Evolutionary conservation across 179 eudicot genomes (phyloP).

Genomic region (Carnegiea gigantea): DNA sequence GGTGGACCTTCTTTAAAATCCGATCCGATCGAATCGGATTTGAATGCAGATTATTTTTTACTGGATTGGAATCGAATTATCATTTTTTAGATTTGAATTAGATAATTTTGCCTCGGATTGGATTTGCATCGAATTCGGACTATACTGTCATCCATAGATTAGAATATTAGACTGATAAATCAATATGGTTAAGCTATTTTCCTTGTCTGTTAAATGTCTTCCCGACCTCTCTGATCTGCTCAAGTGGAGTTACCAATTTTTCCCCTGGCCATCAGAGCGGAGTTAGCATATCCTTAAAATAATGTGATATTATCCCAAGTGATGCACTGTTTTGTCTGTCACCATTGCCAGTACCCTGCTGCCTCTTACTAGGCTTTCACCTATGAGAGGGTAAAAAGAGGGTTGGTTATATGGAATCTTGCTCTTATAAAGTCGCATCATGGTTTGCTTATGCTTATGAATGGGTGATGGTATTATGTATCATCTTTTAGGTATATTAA

Average conservation of each 20-base stretch:
- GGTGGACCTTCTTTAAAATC: too few species aligned
- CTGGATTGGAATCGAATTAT: too few species aligned
- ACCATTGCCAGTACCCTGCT: not conserved
- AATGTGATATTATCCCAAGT: not conserved
- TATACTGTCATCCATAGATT: not conserved
- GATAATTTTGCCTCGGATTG: too few species aligned
- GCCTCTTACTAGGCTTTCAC: not conserved
- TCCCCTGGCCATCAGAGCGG: not conserved
- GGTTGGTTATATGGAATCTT: not conserved
- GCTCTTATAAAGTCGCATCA: not conserved
- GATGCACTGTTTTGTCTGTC: not conserved
- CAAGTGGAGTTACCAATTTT: not conserved
- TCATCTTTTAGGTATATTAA: slow-evolving; percentile 68
- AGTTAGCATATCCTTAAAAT: slow-evolving; percentile 3
- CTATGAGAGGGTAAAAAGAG: not conserved
- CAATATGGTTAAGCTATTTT: not conserved
- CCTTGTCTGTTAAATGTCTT: not conserved
- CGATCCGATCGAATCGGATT: too few species aligned
- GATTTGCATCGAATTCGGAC: too few species aligned
- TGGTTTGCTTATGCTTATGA: not conserved
- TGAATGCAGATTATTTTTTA: too few species aligned
- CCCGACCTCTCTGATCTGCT: not conserved
- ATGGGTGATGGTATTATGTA: not conserved
- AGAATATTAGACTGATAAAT: not conserved
- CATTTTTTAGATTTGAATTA: too few species aligned